A percentile compares a stretch with the other conserved stretches of the same genome.
These are phyloP conservation scores for Lactarius deliciosus DNA, from an alignment of 768 basidiomycete species.

Conservation along the genomic window DNA sequence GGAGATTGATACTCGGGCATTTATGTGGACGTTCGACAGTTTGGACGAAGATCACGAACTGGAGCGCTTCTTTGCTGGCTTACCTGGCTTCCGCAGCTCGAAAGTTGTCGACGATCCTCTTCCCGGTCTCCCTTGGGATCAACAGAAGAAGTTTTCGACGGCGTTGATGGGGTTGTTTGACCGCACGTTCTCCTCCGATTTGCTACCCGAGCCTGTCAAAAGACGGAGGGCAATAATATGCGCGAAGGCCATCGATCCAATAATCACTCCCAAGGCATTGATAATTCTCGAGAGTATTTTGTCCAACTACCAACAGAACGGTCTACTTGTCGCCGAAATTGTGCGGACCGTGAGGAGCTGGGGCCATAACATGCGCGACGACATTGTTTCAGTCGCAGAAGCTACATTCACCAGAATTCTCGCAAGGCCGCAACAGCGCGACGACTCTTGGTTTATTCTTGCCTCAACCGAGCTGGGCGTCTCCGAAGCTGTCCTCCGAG, in stretches of 20 bases:
- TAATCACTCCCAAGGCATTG: not conserved
- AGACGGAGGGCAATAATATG: not conserved
- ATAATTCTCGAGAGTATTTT: not conserved
- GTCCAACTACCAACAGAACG: not conserved
- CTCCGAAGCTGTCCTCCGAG: not conserved
- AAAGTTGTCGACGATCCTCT: too few species aligned
- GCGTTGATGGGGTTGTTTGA: not conserved
- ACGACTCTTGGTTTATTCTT: not conserved
- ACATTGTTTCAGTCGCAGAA: not conserved
- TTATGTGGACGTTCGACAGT: too few species aligned
- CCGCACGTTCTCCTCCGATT: not conserved
- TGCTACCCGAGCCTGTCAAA: not conserved
- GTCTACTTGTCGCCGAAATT: not conserved
- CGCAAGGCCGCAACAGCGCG: not conserved
- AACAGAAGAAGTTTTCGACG: not conserved
- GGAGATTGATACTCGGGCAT: too few species aligned
- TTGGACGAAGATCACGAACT: too few species aligned
- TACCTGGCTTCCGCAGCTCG: too few species aligned
- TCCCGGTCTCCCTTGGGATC: too few species aligned
- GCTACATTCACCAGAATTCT: not conserved
- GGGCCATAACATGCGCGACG: not conserved
- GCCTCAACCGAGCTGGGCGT: not conserved
- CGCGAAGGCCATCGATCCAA: not conserved
- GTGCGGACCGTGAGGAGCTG: not conserved
- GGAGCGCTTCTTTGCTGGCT: too few species aligned